Base-by-base conservation (phyloP, 768 basidiomycete genomes). In the Coprinopsis marcescibilis region DNA sequence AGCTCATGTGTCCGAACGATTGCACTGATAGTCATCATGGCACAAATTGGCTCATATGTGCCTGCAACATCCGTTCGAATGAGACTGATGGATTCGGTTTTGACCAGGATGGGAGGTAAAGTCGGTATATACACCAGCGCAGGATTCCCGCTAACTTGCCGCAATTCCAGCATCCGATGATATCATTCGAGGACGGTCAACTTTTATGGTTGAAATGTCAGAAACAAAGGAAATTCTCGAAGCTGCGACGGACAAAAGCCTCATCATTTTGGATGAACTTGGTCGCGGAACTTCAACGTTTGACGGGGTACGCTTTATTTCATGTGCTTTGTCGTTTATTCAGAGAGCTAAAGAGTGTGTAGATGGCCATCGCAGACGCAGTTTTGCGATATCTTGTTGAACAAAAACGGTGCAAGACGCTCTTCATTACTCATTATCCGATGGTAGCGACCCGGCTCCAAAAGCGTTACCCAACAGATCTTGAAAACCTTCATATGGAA, bases 381-480 rank as follows among this genome's bases (percentile, higher is more conserved):
- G 86, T 89, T 0, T 68, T 95, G 30, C 75, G 87, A 48, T 76
- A 90, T 45, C 71, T 94, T 6, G 71, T 84, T 13, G 64, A 75
- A 51, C 61, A 59, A 1, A 75, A 71, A 21, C 73, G 72, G 51
- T 83, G 80, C 65, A 85, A 83, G 62, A 88, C 86, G 1, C 65
- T 97, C 27, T 98, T 97, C 63, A 95, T 97, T 57, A 97, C 95
- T 0, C 94, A 97, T 60, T 97, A 96, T 58, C 92, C 93, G 3
- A 69, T 83, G 27, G 77, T 95, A 11, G 89, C 89, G n/a, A 65
- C 71, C 3, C 80, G 80, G 35, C 59, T 90, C 20, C 78, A 79
- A 54, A 71, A 68, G 23, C 72, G 71, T 48, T 85, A 77, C 59
- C 80, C 84, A 1, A 51, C 58, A 12, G 72, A 80, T 12, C 67